Percentiles rank a stretch among this genome's conserved stretches.
These are phyloP conservation scores for Thalassiosira profunda DNA, from an alignment of 108 stramenopile species.

Conservation along the genomic window DNA sequence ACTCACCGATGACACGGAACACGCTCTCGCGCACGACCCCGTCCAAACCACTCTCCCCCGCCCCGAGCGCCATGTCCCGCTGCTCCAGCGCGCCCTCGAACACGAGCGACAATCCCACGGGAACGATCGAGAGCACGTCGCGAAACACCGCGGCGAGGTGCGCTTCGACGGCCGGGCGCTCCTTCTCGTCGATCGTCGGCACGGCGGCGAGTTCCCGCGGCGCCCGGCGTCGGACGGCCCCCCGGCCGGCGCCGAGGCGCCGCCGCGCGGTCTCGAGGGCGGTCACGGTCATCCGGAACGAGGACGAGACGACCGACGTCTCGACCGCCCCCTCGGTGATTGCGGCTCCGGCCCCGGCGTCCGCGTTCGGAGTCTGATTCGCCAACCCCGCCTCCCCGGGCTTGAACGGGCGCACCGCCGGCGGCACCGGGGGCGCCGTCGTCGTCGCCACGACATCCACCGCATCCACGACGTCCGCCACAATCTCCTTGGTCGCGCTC, in stretches of 20 bases:
- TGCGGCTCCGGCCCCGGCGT: neutral
- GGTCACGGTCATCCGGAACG: slow-evolving; percentile 30
- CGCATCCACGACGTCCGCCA: neutral
- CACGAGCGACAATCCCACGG: slow-evolving; percentile 10
- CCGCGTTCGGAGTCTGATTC: neutral
- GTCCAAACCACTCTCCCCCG: neutral
- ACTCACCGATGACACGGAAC: slow-evolving; percentile 39
- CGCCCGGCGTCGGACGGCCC: no score
- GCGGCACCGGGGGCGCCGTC: neutral
- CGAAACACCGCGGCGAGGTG: slow-evolving; percentile 24
- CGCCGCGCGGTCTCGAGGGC: slow-evolving; percentile 28
- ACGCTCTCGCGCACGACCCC: slow-evolving; percentile 18
- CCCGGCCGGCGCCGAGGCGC: no score
- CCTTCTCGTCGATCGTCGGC: slow-evolving; percentile 26
- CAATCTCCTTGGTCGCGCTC: neutral
- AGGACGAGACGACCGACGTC: slow-evolving; percentile 28
- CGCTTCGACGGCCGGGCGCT: slow-evolving; percentile 19
- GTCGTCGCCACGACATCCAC: neutral
- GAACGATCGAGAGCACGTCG: slow-evolving; percentile 14
- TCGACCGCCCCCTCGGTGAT: neutral
- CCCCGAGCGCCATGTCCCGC: neutral
- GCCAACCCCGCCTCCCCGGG: neutral
- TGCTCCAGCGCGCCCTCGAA: slow-evolving; percentile 30
- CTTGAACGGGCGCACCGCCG: neutral
- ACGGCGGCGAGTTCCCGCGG: slow-evolving; percentile 2